Evolutionary conservation across 352 stramenopile species (phyloP).

Genomic region (Phytophthora crassamura): DNA sequence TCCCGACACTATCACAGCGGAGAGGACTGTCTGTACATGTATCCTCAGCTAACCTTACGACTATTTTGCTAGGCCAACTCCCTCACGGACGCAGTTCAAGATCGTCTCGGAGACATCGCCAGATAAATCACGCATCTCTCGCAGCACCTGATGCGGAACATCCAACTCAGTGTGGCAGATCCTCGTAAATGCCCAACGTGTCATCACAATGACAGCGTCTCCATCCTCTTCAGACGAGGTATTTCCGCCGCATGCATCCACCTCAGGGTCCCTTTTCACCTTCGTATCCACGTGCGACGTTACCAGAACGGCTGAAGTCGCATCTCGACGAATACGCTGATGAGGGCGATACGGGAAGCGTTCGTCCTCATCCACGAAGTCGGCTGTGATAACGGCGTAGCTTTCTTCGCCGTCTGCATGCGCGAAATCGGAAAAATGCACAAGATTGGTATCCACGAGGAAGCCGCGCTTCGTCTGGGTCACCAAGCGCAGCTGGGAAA

Average conservation of each 20-base stretch:
- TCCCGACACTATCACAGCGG: too few species aligned
- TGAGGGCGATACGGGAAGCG: slow-evolving; percentile 44
- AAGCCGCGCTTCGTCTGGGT: slow-evolving; percentile 31
- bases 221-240: slow-evolving; percentile 33
- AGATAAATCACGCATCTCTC: slow-evolving; percentile 35
- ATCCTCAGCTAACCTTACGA: too few species aligned
- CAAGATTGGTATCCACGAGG: slow-evolving; percentile 45
- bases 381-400: slow-evolving; percentile 20
- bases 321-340: slow-evolving; percentile 42
- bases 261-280: slow-evolving; percentile 7
- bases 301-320: slow-evolving; percentile 38
- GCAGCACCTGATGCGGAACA: slow-evolving; percentile 33
- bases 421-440: slow-evolving; percentile 23
- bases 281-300: slow-evolving; percentile 19
- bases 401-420: background rate
- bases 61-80: slow-evolving; percentile 18
- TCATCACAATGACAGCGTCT: slow-evolving; percentile 41
- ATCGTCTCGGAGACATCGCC: slow-evolving; percentile 25
- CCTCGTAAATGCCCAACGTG: slow-evolving; percentile 40
- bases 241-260: slow-evolving; percentile 8
- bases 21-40: too few species aligned
- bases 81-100: slow-evolving; percentile 31
- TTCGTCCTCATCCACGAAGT: slow-evolving; percentile 56
- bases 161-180: slow-evolving; percentile 36
- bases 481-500: slow-evolving; percentile 48